phyloP scores from a whole-genome alignment of 345 rosid species.

The Acer saccharum region DNA sequence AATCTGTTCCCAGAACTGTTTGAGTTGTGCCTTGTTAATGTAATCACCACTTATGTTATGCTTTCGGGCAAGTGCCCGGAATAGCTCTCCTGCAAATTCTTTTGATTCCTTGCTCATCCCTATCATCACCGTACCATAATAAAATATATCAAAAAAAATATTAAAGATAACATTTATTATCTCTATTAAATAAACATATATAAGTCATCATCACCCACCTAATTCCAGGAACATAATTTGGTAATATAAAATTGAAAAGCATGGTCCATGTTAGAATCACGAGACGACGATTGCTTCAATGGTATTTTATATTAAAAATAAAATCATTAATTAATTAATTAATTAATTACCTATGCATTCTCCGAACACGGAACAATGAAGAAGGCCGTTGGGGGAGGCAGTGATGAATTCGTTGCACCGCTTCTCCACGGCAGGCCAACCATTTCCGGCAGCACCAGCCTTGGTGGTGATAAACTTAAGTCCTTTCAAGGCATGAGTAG shows the following conservation, averaged over 20 bases:
- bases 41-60: slow-evolving; percentile 60
- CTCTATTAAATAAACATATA: not conserved
- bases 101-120: slow-evolving; percentile 89
- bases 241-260: not conserved
- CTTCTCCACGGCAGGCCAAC: slow-evolving; percentile 73
- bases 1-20: slow-evolving; percentile 75
- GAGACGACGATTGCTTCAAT: too few relatives aligned
- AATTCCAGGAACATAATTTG: not conserved
- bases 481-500: slow-evolving; percentile 79
- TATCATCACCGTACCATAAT: slow-evolving; percentile 14
- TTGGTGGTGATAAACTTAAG: slow-evolving; percentile 76
- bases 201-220: not conserved
- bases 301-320: too few relatives aligned
- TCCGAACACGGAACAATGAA: slow-evolving; percentile 63
- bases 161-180: too few relatives aligned
- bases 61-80: slow-evolving; percentile 70
- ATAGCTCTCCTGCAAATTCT: slow-evolving; percentile 81
- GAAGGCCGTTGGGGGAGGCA: slow-evolving; percentile 48
- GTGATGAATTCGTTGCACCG: slow-evolving; percentile 66
- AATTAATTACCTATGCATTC: slow-evolving; percentile 71
- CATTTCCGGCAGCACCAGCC: slow-evolving; percentile 45
- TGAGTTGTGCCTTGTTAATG: slow-evolving; percentile 67
- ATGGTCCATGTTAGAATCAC: not conserved
- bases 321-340: too few relatives aligned
- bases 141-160: too few relatives aligned